Evolutionary conservation across 306 rosid species (phyloP).

Genomic region (Cucurbita pepo): DNA sequence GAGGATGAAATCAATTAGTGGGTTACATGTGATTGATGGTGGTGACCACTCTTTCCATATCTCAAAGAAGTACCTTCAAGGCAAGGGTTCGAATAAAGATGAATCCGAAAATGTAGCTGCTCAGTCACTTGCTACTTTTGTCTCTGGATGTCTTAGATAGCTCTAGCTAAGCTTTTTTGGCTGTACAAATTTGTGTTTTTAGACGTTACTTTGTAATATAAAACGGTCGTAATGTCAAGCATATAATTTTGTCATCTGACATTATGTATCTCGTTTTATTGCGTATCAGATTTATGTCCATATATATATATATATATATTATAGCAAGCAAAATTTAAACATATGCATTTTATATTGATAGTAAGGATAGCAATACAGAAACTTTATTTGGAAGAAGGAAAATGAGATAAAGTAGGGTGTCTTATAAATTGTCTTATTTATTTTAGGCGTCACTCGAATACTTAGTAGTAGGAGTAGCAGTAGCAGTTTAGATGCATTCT

Average conservation of each 20-base stretch:
- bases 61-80: conserved; percentile 69
- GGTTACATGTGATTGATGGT: conserved; percentile 63
- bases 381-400: neutral
- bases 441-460: neutral
- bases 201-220: conserved; percentile 9
- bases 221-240: neutral
- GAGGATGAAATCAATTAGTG: conserved; percentile 46
- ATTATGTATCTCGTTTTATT: neutral
- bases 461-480: neutral
- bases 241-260: neutral
- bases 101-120: conserved; percentile 54
- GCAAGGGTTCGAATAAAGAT: conserved; percentile 38
- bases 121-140: conserved; percentile 41
- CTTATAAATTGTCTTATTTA: neutral
- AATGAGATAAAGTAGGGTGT: neutral
- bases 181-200: neutral
- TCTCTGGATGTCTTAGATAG: conserved; percentile 25
- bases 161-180: conserved; percentile 6
- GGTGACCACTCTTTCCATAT: conserved; percentile 92
- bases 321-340: too few relatives aligned
- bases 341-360: neutral
- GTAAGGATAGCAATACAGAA: neutral
- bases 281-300: too few relatives aligned
- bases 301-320: too few relatives aligned
- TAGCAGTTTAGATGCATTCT: neutral